A percentile compares a stretch with the other conserved stretches of the same genome.
Evolutionary conservation across 768 basidiomycete species (phyloP).

Genomic region (Russula sp.): DNA sequence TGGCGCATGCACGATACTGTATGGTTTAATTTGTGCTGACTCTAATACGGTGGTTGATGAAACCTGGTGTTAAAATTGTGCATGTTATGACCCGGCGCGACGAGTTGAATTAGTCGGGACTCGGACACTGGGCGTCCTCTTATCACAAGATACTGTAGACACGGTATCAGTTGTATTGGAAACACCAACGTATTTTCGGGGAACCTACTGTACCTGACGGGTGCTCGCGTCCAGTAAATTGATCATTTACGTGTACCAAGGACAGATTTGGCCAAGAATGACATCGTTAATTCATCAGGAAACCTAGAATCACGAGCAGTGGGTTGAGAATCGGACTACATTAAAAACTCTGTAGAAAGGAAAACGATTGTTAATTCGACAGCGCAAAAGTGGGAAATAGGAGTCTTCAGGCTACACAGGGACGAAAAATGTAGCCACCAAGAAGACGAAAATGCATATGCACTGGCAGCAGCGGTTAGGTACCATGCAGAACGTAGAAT

Average conservation of each 20-base stretch:
- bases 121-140: neutral
- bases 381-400: neutral
- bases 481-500: too few relatives aligned
- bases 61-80: neutral
- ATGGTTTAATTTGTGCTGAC: neutral
- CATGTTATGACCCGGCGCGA: neutral
- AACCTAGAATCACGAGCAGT: neutral
- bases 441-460: neutral
- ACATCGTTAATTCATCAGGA: neutral
- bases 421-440: too few relatives aligned
- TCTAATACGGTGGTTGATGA: neutral
- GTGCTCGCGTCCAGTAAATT: neutral
- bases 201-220: too few relatives aligned
- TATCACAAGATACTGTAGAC: neutral
- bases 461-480: too few relatives aligned
- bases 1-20: neutral
- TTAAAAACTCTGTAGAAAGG: neutral
- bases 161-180: neutral
- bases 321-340: neutral
- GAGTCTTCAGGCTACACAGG: neutral
- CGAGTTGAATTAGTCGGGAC: neutral
- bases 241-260: neutral
- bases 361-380: neutral
- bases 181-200: neutral
- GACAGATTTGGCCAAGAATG: neutral